A percentile compares a stretch with the other conserved stretches of the same genome.
Evolutionary conservation across 2,329 filamentous ascomycete genomes (phyloP).

Genomic region (Orbilia oligospora): DNA sequence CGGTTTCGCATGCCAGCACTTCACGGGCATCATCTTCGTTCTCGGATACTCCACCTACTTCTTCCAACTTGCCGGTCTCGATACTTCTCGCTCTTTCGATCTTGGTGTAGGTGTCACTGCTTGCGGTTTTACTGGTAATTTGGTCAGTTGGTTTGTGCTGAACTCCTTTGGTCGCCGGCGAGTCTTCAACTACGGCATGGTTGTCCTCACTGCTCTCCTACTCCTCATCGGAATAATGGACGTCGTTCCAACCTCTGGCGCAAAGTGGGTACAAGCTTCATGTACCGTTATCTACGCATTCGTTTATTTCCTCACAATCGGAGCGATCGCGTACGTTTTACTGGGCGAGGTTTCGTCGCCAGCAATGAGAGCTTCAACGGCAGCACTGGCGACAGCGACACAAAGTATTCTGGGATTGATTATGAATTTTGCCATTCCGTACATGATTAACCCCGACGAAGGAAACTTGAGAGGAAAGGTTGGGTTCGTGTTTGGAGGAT

Average conservation of each 20-base stretch:
- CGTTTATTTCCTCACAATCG: slow-evolving; percentile 68
- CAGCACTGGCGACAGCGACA: slow-evolving; percentile 68
- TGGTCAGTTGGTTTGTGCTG: slow-evolving; percentile 66
- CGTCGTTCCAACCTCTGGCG: slow-evolving; percentile 65
- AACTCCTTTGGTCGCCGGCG: slow-evolving; percentile 66
- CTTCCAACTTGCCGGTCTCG: slow-evolving; percentile 69
- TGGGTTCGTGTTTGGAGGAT: slow-evolving; percentile 68
- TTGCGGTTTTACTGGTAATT: slow-evolving; percentile 67
- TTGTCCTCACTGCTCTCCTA: slow-evolving; percentile 65
- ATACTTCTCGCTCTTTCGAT: slow-evolving; percentile 42
- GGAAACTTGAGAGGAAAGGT: slow-evolving; percentile 49
- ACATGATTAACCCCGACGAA: slow-evolving; percentile 58
- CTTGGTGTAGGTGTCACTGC: slow-evolving; percentile 67
- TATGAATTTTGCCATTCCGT: slow-evolving; percentile 65
- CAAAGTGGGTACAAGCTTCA: slow-evolving; percentile 68
- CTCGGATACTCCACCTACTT: slow-evolving; percentile 70
- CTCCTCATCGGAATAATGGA: slow-evolving; percentile 68
- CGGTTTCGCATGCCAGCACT: slow-evolving; percentile 39
- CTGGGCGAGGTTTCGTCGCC: slow-evolving; percentile 69
- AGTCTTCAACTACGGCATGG: slow-evolving; percentile 64
- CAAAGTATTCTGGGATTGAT: slow-evolving; percentile 69
- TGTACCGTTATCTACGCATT: slow-evolving; percentile 68
- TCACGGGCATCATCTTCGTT: slow-evolving; percentile 65
- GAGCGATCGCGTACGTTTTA: slow-evolving; percentile 69
- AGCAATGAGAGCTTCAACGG: slow-evolving; percentile 69